Evolutionary conservation across 371 early-diverging fungal species (phyloP), one percentile per base, ranked within the genome.

Genomic region (Mucor plumbeus): DNA sequence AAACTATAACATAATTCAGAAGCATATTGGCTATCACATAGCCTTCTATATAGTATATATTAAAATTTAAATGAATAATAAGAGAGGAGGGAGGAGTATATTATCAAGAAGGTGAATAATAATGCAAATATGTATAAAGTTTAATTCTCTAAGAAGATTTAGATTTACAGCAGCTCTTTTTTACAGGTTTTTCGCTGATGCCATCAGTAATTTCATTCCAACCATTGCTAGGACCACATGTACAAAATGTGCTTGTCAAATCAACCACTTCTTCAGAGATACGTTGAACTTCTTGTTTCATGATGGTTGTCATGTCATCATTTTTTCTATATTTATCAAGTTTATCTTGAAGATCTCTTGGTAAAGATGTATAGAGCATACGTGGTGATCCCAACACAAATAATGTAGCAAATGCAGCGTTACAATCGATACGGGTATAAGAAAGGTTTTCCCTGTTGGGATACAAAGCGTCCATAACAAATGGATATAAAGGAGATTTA

Each of bases 401-500:
- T 15, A 75, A 43, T 1, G 75, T 75, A n/a, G 75, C 73, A 67
- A 75, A 75, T n/a, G 69, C 75, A 59, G 75, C 75, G 36, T 76
- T 68, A n/a, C 59, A 61, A 11, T 72, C 73, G 13, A 61, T 38
- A 8, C 47, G 62, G 58, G 70, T 64, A 70, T 65, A 64, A n/a
- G 59, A 63, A 1, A 54, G 43, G 13, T 64, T 66, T 43, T 73
- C 53, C 33, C 64, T 40, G 21, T 63, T 35, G 11, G 81, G 76
- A 62, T 81, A 81, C 11, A 83, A 58, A 1, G 84, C 74, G 35
- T 79, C 66, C 44, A 78, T 61, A 0, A 83, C 84, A 21, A 78
- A 66, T 10, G 81, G 81, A 48, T 83, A 83, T 4, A 83, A 66
- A 11, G 84, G 77, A 1, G 80, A 81, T 40, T 75, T 71, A 4